Evolutionary conservation across 108 stramenopile genomes (phyloP).

Genomic region (Cyclotella sp.): DNA sequence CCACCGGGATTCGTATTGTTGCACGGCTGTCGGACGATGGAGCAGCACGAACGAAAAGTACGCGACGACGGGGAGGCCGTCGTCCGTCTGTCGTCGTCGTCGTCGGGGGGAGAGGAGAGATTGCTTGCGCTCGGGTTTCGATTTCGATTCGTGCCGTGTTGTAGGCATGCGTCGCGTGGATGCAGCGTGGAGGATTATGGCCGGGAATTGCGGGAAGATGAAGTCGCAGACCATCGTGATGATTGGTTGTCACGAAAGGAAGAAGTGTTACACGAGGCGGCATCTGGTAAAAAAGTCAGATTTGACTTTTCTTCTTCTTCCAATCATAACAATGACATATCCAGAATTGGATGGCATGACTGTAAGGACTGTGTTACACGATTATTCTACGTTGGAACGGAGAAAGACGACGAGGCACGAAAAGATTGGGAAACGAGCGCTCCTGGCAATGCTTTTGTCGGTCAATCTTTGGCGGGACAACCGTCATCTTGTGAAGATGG

Average conservation of each 20-base stretch:
- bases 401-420: not conserved
- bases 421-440: not conserved
- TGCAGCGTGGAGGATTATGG: not conserved
- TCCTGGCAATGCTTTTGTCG: not conserved
- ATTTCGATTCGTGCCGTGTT: slow-evolving; percentile 59
- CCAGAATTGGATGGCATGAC: slow-evolving; percentile 13
- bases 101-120: slow-evolving; percentile 56
- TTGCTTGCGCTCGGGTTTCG: slow-evolving; percentile 66
- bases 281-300: not conserved
- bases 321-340: not conserved
- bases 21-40: slow-evolving; percentile 26
- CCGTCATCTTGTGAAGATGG: not conserved
- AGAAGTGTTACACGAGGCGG: not conserved
- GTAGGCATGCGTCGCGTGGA: slow-evolving; percentile 12
- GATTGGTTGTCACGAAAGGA: not conserved
- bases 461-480: not conserved
- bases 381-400: slow-evolving; percentile 62
- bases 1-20: slow-evolving; percentile 22
- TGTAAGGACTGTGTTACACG: slow-evolving; percentile 53
- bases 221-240: not conserved
- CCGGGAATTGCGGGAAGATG: no score
- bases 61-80: not conserved
- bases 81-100: not conserved
- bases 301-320: not conserved
- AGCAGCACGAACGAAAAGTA: slow-evolving; percentile 26